Percentiles rank a stretch among this genome's conserved stretches.
Evolutionary conservation across 1,284 basidiomycete species (phyloP).

Genomic region (Apiotrichum gamsii): DNA sequence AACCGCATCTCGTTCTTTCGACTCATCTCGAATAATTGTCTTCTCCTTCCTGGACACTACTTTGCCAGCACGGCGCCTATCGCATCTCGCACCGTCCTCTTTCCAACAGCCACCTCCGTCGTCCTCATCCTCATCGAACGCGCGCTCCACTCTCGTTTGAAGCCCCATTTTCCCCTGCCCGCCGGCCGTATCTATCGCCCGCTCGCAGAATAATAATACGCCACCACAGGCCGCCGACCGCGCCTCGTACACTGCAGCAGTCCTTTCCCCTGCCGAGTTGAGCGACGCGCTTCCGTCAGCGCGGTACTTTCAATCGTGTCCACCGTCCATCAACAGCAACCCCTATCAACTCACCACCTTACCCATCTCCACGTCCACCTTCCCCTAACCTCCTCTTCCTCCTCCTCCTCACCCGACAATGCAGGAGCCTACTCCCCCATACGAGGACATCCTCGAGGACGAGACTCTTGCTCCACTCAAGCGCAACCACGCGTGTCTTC

Average conservation of each 20-base stretch:
- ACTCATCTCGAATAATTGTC: no score
- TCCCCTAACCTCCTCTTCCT: background rate
- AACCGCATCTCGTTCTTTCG: no score
- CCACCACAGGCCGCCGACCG: no score
- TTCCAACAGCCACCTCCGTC: no score
- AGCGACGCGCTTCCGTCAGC: background rate
- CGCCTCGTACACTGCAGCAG: background rate
- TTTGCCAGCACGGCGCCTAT: no score
- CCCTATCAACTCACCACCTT: background rate
- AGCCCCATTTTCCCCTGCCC: no score
- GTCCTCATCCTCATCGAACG: no score
- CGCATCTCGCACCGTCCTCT: no score
- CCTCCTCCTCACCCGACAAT: slow-evolving; percentile 1
- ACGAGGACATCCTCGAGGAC: slow-evolving; percentile 34
- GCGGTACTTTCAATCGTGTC: background rate
- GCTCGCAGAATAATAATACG: no score
- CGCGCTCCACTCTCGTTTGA: no score
- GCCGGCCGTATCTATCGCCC: no score
- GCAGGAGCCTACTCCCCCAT: slow-evolving; percentile 16
- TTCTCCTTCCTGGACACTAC: no score
- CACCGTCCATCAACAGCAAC: background rate
- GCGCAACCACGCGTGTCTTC: slow-evolving; percentile 41
- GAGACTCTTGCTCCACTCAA: slow-evolving; percentile 41
- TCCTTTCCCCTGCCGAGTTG: background rate
- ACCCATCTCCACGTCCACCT: background rate